Evolutionary conservation across 164 flowering plant species (phyloP), one percentile per base, ranked within the genome.

Genomic region (Cinnamomum chago): DNA sequence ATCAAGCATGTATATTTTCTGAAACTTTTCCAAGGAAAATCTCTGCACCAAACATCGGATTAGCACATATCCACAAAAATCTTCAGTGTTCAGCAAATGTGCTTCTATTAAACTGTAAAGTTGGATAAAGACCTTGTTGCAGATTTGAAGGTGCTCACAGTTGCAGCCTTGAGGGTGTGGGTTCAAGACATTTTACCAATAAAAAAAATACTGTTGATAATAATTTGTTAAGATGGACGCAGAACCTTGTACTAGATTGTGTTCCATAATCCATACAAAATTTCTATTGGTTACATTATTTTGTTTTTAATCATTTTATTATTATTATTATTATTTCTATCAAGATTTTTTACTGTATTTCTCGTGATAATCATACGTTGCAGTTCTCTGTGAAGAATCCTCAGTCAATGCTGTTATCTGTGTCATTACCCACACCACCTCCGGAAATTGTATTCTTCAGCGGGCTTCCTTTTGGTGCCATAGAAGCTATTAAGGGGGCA

Each of bases 381-480:
- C 83, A 95, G 99, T 92, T 86, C 74, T 81, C 97, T 52, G 77
- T 82, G 88, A 93, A 89, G 89, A 84, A 85, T 79, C 92, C 99
- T 12, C 90, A 91, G 64, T 50, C 85, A 74, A 60, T 93, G 75
- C 72, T 86, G 75, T 76, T 93, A 25, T 95, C 99, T 15, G 82
- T 95, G 62, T 88, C 97, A 35, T 78, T 95, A 70, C 99, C 99
- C 6, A 75, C 83, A 23, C 99, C 99, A 11, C 95, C 98, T 71
- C 90, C 94, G 58, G 98, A 88, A 74, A 85, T 97, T 71, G 78
- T 86, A 74, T 90, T 90, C 79, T 30, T 81, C 58, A 90, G 82
- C 10, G 99, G 99, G 67, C 97, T 95, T 76, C 99, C 99, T 9
- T 83, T 79, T 77, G 98, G 97, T 76, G 97, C 97, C 70, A 86